Evolutionary conservation across 202 grass and related monocot species (phyloP), one percentile per base, ranked within the genome.

Genomic region (Panicum hallii): DNA sequence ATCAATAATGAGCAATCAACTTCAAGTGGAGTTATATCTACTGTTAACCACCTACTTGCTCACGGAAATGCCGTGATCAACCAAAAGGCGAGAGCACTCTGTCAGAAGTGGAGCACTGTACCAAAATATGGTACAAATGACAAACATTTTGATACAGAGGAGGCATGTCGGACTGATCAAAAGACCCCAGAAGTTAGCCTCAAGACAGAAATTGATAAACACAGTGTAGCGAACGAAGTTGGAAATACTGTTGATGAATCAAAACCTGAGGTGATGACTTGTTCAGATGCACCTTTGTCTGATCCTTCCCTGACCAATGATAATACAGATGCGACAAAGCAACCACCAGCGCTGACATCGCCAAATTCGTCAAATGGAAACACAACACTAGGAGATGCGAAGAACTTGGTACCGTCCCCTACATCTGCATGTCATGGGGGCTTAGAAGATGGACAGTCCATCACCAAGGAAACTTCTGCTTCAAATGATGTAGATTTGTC

Each of bases 11-110:
- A 70, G 50, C 84, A 86, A n/a, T 28, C 70, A 77, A 66, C 20
- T 86, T 67, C 79, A n/a, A 84, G 49, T 83, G 88, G 86, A 40
- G 58, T 92, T 79, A 53, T 83, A 34, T 41, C 44, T 71, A 90
- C 88, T 79, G 86, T 92, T 80, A 63, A 63, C 22, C 55, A 79
- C 43, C 90, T 95, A 8, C 43, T 90, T 87, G 32, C 45, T 72
- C 88, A 92, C 40, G 38, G 43, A 34, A 90, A 86, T 72, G 28
- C 43, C 17, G 9, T 75, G 19, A 87, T 95, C 67, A 95, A 76
- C 49, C 83, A 90, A 73, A 95, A 85, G 63, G 90, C 93, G 8
- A 76, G 48, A 80, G 28, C 60, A 3, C 79, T 95, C 20, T 79
- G 36, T 63, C 77, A 87, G 61, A 95, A 88, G 79, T 95, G 90